phyloP scores from a whole-genome alignment of 768 basidiomycete species.

The Ramaria sp. region DNA sequence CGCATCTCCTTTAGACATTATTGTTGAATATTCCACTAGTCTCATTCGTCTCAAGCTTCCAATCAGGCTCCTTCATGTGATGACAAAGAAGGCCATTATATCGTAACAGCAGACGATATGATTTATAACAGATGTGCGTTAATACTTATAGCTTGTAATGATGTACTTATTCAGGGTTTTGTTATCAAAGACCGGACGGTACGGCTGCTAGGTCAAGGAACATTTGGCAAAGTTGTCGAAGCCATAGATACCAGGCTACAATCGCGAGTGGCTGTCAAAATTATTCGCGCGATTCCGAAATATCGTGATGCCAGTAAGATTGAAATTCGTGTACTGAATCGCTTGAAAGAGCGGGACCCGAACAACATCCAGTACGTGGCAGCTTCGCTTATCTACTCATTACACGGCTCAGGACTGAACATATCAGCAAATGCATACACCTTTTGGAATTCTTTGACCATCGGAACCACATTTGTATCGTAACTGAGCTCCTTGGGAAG shows the following conservation, averaged over 20 bases:
- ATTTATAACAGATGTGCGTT: conserved; percentile 75
- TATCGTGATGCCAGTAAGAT: conserved; percentile 99
- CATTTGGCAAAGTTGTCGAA: conserved; percentile 98
- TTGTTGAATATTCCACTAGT: conserved; percentile 13
- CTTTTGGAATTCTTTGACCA: conserved; percentile 92
- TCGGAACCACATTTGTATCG: conserved; percentile 94
- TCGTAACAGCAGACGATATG: conserved; percentile 84
- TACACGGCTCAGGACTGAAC: conserved; percentile 15
- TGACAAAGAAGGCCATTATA: conserved; percentile 98
- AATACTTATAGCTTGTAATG: not conserved
- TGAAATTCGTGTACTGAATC: conserved; percentile 89
- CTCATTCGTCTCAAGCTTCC: conserved; percentile 29
- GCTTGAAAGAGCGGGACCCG: conserved; percentile 83
- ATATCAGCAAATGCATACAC: conserved; percentile 90
- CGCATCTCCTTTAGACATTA: conserved; percentile 18
- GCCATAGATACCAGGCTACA: conserved; percentile 71
- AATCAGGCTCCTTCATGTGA: conserved; percentile 71
- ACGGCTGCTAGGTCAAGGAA: conserved; percentile 87
- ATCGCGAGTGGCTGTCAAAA: conserved; percentile 88
- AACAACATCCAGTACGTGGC: conserved; percentile 71
- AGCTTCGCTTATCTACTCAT: conserved; percentile 1
- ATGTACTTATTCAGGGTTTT: not conserved
- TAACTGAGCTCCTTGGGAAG: conserved; percentile 91
- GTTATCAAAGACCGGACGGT: conserved; percentile 75
- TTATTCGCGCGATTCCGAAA: conserved; percentile 96